phyloP scores from a whole-genome alignment of 371 early-diverging fungal species.

The Mucor piriformis region DNA sequence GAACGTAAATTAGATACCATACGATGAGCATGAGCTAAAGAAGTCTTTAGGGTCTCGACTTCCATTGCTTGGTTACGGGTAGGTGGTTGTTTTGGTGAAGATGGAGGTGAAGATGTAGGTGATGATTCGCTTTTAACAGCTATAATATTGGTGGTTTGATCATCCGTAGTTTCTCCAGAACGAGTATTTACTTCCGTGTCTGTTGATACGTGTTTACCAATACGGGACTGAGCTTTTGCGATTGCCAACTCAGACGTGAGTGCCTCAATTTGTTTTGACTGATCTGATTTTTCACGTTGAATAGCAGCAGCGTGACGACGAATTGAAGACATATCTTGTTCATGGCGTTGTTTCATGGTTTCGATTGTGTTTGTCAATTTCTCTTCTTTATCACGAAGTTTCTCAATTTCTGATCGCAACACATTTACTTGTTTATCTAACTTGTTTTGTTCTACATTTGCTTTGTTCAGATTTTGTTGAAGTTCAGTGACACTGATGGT shows the following conservation, averaged over 20 bases:
- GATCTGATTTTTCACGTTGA: slow-evolving; percentile 70
- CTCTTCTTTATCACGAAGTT: slow-evolving; percentile 67
- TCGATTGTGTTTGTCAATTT: slow-evolving; percentile 58
- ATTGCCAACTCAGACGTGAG: slow-evolving; percentile 59
- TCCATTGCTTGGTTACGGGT: slow-evolving; percentile 42
- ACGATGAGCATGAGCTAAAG: slow-evolving; percentile 52
- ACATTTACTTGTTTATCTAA: slow-evolving; percentile 55
- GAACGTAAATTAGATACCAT: slow-evolving; percentile 52
- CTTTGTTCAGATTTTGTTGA: slow-evolving; percentile 57
- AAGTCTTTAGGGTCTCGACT: slow-evolving; percentile 49
- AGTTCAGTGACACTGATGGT: slow-evolving; percentile 58
- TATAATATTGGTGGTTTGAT: slow-evolving; percentile 29
- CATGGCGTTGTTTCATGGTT: slow-evolving; percentile 60
- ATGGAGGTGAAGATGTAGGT: slow-evolving; percentile 18
- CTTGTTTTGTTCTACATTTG: slow-evolving; percentile 59
- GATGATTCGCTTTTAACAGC: slow-evolving; percentile 17
- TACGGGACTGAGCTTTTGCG: slow-evolving; percentile 49
- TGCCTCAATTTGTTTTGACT: slow-evolving; percentile 63
- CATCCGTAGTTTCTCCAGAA: slow-evolving; percentile 16
- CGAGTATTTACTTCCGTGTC: slow-evolving; percentile 12
- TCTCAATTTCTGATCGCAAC: slow-evolving; percentile 63
- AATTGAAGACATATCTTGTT: slow-evolving; percentile 66
- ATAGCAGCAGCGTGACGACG: slow-evolving; percentile 62
- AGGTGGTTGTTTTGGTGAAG: slow-evolving; percentile 32
- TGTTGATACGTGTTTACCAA: slow-evolving; percentile 30